phyloP scores from a whole-genome alignment of 768 basidiomycete species.

The Podaxis sp. region DNA sequence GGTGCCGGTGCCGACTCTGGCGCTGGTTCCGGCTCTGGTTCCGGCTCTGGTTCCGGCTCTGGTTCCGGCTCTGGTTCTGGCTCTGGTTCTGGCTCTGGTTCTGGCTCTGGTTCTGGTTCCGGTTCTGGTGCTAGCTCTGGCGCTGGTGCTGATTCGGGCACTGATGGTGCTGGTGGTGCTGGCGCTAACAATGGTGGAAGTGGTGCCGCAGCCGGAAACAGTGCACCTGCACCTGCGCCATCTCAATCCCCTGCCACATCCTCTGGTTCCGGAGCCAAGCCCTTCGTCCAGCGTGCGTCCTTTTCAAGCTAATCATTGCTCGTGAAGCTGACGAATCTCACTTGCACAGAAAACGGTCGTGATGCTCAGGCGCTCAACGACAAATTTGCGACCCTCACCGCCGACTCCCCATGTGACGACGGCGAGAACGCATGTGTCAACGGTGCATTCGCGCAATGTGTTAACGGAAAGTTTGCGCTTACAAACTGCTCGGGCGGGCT shows the following conservation, averaged over 20 bases:
- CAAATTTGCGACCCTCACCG: slow-evolving; percentile 47
- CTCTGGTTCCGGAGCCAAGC: slow-evolving; percentile 19
- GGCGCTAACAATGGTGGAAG: neutral
- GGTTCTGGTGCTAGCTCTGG: too few relatives aligned
- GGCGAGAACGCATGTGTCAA: slow-evolving; percentile 47
- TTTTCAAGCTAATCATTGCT: neutral
- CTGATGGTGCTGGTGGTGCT: neutral
- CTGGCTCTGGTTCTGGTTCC: neutral
- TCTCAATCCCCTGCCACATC: slow-evolving; percentile 20
- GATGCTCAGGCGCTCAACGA: slow-evolving; percentile 51
- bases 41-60: neutral
- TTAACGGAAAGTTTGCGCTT: slow-evolving; percentile 41
- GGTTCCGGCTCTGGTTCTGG: neutral
- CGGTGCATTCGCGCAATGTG: slow-evolving; percentile 50
- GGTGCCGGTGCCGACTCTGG: slow-evolving; percentile 5
- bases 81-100: neutral
- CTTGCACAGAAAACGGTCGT: slow-evolving; percentile 39
- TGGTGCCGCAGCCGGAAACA: slow-evolving; percentile 19
- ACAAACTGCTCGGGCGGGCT: slow-evolving; percentile 35
- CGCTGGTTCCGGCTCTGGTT: neutral
- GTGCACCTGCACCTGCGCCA: slow-evolving; percentile 9
- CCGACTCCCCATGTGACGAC: slow-evolving; percentile 43
- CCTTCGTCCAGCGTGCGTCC: slow-evolving; percentile 24
- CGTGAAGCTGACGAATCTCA: neutral
- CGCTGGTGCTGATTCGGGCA: neutral